Evolutionary conservation across 2,329 filamentous ascomycete species (phyloP), one percentile per base, ranked within the genome.

Genomic region (Penicillium sp.): DNA sequence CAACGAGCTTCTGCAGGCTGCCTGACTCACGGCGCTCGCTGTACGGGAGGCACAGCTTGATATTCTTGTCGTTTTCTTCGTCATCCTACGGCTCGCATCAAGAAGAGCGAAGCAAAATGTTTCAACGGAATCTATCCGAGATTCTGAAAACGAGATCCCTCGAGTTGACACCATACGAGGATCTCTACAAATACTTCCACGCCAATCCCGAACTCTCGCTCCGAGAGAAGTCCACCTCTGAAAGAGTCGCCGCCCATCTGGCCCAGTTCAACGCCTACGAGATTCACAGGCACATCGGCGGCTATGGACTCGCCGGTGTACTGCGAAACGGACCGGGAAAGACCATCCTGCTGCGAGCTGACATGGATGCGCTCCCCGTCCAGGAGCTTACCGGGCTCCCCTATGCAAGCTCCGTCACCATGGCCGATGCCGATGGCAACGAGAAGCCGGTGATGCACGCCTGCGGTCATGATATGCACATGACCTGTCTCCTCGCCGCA

Each of bases 401-500:
- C 6, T 84, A 83, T 64, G 75, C 79, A 5, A 82, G 79, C 65
- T 75, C 68, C 3, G 77, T 75, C 39, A 77, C 71, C 1, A 80
- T 80, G 73, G 73, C 70, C 41, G 79, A 82, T 65, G 71, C 74
- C 24, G 80, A 83, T 44, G 82, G 83, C 1, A 69, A 76, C 3
- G 78, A 81, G 54, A 84, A 83, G 62, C 81, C 82, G 0, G 80
- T 83, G 1, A 87, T 87, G 85, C 85, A 87, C 73, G 83, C 85
- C 31, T 87, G 85, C 63, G 85, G 84, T 1, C 85, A 86, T 65
- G 83, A 85, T 62, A 83, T 86, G 81, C 85, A 87, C 66, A 82
- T 86, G 46, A 83, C 84, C 0, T 78, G 78, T 55, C 72, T 87
- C 0, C 77, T 87, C 0, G 84, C 80, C 0, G 82, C 83, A 0